Conservation (phyloP, 2,329 filamentous ascomycete species). For the Ophiocordyceps camponoti-rufipedis region DNA sequence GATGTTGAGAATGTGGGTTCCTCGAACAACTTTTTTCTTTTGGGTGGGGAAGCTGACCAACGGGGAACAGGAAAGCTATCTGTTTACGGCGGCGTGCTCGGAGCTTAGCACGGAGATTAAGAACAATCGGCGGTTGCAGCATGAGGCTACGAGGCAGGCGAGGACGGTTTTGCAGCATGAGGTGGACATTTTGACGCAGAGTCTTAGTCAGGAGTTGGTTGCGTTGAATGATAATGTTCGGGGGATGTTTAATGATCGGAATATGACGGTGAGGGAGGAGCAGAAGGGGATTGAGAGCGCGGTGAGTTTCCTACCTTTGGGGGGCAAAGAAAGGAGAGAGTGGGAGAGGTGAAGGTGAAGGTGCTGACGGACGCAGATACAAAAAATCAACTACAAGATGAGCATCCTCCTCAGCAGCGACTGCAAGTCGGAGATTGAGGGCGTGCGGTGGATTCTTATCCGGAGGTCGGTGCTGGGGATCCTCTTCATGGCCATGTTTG, state of each 20-base stretch:
- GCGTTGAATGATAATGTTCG: conserved; percentile 81
- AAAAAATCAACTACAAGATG: conserved; percentile 94
- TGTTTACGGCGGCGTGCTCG: conserved; percentile 85
- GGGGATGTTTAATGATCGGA: conserved; percentile 89
- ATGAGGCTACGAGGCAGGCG: conserved; percentile 69
- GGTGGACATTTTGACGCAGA: conserved; percentile 78
- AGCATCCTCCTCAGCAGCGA: conserved; percentile 80
- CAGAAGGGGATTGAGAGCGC: conserved; percentile 70
- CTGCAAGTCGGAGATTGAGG: conserved; percentile 80
- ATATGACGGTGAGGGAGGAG: conserved; percentile 79
- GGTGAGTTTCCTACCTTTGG: conserved; percentile 23
- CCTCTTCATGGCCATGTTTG: conserved; percentile 45
- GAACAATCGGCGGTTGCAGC: conserved; percentile 55
- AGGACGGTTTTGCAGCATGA: conserved; percentile 81
- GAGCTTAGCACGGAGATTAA: conserved; percentile 78
- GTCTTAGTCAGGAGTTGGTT: conserved; percentile 64
- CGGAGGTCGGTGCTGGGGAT: conserved; percentile 45
- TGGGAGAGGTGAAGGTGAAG: too few relatives aligned
- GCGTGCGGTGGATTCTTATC: conserved; percentile 69
- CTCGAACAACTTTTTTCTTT: not conserved
- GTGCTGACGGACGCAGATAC: conserved; percentile 35
- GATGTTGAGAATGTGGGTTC: conserved; percentile 61
- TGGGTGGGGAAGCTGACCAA: not conserved
- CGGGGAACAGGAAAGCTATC: conserved; percentile 50
- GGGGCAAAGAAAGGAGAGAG: not conserved